These are phyloP conservation scores for Arbutus unedo DNA, from an alignment of 148 eudicot genomes.

Conservation along the genomic window DNA sequence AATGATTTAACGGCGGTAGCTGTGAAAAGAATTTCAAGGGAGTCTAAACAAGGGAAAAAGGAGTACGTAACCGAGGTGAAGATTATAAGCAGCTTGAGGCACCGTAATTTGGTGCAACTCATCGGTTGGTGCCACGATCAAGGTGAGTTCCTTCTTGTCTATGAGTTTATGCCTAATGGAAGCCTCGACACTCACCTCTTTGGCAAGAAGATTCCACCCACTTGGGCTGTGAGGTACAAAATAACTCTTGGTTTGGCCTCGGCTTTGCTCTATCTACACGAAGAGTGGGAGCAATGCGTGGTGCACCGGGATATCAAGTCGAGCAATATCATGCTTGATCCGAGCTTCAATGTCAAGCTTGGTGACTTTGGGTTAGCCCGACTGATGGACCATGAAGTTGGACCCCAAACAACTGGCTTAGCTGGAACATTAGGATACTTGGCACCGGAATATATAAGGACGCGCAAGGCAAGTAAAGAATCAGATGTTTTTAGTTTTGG, in stretches of 20 bases:
- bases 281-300: conserved; percentile 62
- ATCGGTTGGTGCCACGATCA: conserved; percentile 41
- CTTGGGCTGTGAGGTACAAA: conserved; percentile 40
- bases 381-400: conserved; percentile 44
- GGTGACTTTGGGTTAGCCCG: conserved; percentile 65
- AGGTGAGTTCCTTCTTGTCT: conserved; percentile 34
- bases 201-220: conserved; percentile 23
- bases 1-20: conserved; percentile 15
- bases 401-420: conserved; percentile 38
- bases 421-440: conserved; percentile 55
- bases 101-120: conserved; percentile 34
- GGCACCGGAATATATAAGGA: conserved; percentile 43
- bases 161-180: conserved; percentile 49
- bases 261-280: conserved; percentile 56
- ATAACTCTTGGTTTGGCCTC: conserved; percentile 49
- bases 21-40: conserved; percentile 28
- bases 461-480: conserved; percentile 44
- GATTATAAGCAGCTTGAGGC: conserved; percentile 27
- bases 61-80: conserved; percentile 32
- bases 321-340: conserved; percentile 61
- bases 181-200: conserved; percentile 47
- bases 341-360: conserved; percentile 48
- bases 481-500: conserved; percentile 57
- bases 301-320: conserved; percentile 59
- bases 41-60: conserved; percentile 26